Evolutionary conservation across 1,284 basidiomycete species (phyloP).

Genomic region (Amylostereum chailletii): DNA sequence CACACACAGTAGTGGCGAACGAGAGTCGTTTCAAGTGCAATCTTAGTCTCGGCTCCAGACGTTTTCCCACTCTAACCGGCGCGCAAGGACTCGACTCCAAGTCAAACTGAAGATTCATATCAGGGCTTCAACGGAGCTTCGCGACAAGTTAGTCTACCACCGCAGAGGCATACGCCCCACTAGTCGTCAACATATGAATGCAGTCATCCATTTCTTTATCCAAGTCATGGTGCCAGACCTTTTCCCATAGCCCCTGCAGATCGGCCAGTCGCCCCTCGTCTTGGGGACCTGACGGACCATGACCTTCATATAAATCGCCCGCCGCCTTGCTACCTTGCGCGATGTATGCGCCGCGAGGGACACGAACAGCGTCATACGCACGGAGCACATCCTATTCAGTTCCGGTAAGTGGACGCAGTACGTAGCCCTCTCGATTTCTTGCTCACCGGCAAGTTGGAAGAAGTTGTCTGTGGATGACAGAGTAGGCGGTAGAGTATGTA

Average conservation of each 20-base stretch:
- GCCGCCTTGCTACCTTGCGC: slow-evolving; percentile 27
- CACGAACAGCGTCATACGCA: slow-evolving; percentile 35
- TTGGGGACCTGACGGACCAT: slow-evolving; percentile 14
- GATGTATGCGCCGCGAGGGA: slow-evolving; percentile 38
- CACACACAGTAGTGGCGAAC: too few species aligned
- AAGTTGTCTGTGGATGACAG: slow-evolving; percentile 31
- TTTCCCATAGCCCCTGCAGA: slow-evolving; percentile 32
- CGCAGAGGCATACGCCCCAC: too few species aligned
- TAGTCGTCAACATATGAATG: too few species aligned
- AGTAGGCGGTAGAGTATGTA: slow-evolving; percentile 42
- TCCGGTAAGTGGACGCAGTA: too few species aligned
- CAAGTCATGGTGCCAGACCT: slow-evolving; percentile 41
- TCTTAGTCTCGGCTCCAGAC: too few species aligned
- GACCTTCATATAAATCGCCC: slow-evolving; percentile 24
- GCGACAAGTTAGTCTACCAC: too few species aligned
- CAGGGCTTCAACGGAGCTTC: too few species aligned
- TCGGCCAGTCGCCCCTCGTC: slow-evolving; percentile 17
- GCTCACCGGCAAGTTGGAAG: slow-evolving; percentile 38
- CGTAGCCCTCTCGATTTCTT: neutral
- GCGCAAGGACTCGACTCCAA: too few species aligned
- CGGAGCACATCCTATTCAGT: slow-evolving; percentile 29
- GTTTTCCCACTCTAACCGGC: too few species aligned
- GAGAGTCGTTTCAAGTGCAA: too few species aligned
- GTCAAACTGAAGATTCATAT: too few species aligned
- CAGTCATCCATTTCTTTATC: slow-evolving; percentile 22